These are phyloP conservation scores for Oryza punctata DNA, from an alignment of 176 grass and related monocot genomes.

Conservation along the genomic window DNA sequence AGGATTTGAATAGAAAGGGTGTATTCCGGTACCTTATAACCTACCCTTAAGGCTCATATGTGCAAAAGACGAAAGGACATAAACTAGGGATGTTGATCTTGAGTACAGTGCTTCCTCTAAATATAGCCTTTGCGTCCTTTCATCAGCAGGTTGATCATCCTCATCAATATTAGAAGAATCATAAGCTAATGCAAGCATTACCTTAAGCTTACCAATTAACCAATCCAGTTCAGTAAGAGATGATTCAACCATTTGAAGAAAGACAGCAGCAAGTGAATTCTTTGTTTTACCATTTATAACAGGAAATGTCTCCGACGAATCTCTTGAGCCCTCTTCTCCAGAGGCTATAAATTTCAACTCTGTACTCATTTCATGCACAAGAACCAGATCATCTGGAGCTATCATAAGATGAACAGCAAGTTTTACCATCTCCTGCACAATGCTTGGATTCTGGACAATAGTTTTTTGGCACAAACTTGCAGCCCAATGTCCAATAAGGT, in stretches of 20 bases:
- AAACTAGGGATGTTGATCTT: conserved; percentile 67
- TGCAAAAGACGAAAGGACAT: conserved; percentile 67
- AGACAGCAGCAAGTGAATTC: conserved; percentile 51
- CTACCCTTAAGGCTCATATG: conserved; percentile 76
- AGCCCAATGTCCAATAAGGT: conserved; percentile 64
- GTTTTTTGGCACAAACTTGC: conserved; percentile 43
- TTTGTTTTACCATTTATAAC: conserved; percentile 76
- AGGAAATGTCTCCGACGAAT: conserved; percentile 53
- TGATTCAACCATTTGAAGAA: conserved; percentile 66
- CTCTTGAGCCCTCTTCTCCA: conserved; percentile 45
- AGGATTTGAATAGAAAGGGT: background rate
- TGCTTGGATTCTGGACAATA: conserved; percentile 55
- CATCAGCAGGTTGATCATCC: conserved; percentile 52
- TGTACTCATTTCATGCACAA: conserved; percentile 55
- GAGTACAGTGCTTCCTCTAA: conserved; percentile 82
- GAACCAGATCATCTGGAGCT: conserved; percentile 64
- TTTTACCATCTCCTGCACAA: conserved; percentile 50
- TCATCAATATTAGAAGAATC: conserved; percentile 41
- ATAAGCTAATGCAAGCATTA: conserved; percentile 46
- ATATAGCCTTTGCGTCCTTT: conserved; percentile 45
- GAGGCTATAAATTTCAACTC: conserved; percentile 58
- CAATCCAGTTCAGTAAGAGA: conserved; percentile 79
- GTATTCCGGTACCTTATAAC: conserved; percentile 18
- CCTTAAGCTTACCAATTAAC: conserved; percentile 66
- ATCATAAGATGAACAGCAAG: conserved; percentile 54